These are phyloP conservation scores for Phlyctochytrium planicorne DNA, from an alignment of 192 early-diverging fungal species.

Conservation along the genomic window DNA sequence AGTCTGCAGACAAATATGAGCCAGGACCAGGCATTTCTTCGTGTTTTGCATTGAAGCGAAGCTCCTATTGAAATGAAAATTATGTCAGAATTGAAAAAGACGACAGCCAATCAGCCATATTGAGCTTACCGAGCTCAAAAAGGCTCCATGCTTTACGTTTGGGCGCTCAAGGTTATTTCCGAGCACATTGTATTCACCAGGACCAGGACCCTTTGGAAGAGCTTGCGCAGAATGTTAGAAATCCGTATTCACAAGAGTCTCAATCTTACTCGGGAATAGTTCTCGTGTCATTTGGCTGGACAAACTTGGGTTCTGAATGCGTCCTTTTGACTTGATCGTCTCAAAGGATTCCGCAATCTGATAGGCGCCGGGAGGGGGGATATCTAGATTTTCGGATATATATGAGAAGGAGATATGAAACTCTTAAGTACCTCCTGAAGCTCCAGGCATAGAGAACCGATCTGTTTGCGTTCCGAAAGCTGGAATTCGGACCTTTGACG, in stretches of 20 bases:
- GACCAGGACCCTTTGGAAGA: constrained; percentile 37
- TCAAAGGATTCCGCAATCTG: constrained; percentile 47
- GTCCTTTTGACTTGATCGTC: constrained; percentile 32
- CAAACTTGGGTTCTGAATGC: constrained; percentile 29
- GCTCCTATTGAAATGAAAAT: constrained; percentile 26
- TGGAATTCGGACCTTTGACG: constrained; percentile 41
- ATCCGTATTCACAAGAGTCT: neutral
- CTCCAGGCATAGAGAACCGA: constrained; percentile 36
- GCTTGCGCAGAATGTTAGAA: constrained; percentile 9
- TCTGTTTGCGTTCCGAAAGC: constrained; percentile 59
- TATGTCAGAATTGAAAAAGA: neutral
- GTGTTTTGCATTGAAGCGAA: constrained; percentile 32
- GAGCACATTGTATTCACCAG: constrained; percentile 36
- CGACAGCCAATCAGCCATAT: neutral
- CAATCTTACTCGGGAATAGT: constrained; percentile 42
- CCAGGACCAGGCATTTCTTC: constrained; percentile 45
- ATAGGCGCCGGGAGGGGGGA: constrained; percentile 57
- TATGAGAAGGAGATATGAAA: neutral
- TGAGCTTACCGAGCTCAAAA: constrained; percentile 44
- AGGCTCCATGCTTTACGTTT: constrained; percentile 22
- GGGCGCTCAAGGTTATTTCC: neutral
- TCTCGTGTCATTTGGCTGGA: constrained; percentile 36
- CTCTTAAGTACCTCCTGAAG: constrained; percentile 8
- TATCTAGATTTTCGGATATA: constrained; percentile 31
- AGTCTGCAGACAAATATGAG: constrained; percentile 40